Base-by-base conservation (phyloP, 2,329 filamentous ascomycete species). In the Aspergillus neotritici region DNA sequence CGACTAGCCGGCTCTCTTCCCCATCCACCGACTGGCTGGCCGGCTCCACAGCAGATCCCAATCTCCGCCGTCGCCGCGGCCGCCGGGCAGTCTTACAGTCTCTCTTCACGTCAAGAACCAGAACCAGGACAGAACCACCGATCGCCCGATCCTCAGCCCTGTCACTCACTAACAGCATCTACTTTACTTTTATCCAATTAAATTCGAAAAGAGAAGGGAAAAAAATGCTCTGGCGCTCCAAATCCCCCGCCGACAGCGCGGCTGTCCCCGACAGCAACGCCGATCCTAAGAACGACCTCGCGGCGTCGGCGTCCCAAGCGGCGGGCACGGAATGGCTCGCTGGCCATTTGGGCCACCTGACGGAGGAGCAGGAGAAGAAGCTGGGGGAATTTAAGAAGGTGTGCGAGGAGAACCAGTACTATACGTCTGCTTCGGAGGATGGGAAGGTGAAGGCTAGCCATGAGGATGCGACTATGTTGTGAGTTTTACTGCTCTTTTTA, bases 291-390 rank as follows among this genome's bases (percentile, higher is more conserved):
- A 66, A 66, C 51, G 64, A 67, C 48, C 51, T 59, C 36, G 52
- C 54, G 37, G 64, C 61, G 11, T 65, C 64, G 15, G 64, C 64
- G 16, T 56, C 55, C 34, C 61, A 64, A 43, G 64, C 64, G 12
- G 52, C 62, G 5, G 60, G 64, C 15, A 63, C 58, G 9, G 64
- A 54, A 30, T 67, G 64, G 64, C 53, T 67, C 31, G 60, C 61
- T 8, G 89, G 87, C n/a, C 89, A 94, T 63, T 71, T 91, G 35
- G 84, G 87, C 37, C 84, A 91, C 66, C 75, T 96, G 47, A 86
- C 73, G 17, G 70, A 76, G 14, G 73, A 78, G 39, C 86, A 96
- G 69, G 76, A 82, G 53, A 68, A 74, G 25, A 80, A 83, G 13
- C 74, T 96, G 39, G 65, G 69, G 16, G 74, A 79, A 33, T 94